These are phyloP conservation scores for Hypoxylon perforatum DNA, from an alignment of 495 filamentous ascomycete species.

Conservation along the genomic window DNA sequence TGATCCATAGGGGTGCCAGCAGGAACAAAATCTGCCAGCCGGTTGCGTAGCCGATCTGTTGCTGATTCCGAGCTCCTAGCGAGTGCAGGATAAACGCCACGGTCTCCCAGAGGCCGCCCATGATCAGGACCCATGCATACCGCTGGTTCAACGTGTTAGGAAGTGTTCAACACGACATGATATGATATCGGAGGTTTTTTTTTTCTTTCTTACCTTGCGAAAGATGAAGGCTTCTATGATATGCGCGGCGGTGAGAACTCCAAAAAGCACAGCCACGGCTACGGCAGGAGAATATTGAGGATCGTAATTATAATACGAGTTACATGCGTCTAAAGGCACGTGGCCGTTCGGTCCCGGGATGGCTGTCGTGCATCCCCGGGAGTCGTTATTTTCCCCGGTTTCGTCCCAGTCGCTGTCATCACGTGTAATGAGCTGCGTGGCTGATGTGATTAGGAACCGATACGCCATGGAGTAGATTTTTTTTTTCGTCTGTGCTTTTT, in stretches of 20 bases:
- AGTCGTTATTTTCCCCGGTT: slow-evolving; percentile 6
- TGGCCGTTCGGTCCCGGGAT: slow-evolving; percentile 55
- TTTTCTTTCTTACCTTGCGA: slow-evolving; percentile 39
- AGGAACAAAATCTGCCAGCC: slow-evolving; percentile 56
- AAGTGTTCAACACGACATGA: neutral
- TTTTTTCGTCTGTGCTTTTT: too few species aligned
- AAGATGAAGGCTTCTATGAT: slow-evolving; percentile 53
- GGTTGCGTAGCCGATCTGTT: slow-evolving; percentile 39
- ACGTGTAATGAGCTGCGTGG: slow-evolving; percentile 22
- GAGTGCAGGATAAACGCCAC: slow-evolving; percentile 50
- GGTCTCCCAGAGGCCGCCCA: slow-evolving; percentile 55
- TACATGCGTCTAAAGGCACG: slow-evolving; percentile 53
- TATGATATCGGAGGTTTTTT: neutral
- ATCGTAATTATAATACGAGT: slow-evolving; percentile 55
- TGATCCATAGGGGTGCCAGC: slow-evolving; percentile 65
- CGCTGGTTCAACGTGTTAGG: slow-evolving; percentile 39
- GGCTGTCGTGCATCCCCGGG: slow-evolving; percentile 38
- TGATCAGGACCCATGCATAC: slow-evolving; percentile 52
- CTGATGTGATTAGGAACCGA: slow-evolving; percentile 7
- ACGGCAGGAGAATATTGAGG: slow-evolving; percentile 49
- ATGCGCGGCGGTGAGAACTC: slow-evolving; percentile 50
- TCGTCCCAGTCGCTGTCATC: slow-evolving; percentile 14
- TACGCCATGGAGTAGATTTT: too few species aligned
- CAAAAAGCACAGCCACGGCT: slow-evolving; percentile 51
- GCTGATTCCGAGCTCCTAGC: slow-evolving; percentile 53